phyloP scores from a whole-genome alignment of 2,329 filamentous ascomycete genomes.

The Cladophialophora bantiana region DNA sequence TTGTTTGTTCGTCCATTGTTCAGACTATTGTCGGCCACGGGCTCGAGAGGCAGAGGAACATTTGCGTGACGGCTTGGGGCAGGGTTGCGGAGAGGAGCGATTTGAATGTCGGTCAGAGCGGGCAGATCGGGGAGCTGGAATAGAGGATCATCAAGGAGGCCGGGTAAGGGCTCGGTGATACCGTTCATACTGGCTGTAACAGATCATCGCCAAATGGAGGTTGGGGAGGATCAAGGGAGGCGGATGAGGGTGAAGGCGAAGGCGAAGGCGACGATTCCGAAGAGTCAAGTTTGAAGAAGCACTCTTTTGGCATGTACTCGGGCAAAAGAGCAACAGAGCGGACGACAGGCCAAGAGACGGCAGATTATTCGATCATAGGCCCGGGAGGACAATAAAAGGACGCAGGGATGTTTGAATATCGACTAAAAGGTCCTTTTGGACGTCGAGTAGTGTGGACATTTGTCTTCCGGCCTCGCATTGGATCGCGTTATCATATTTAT shows the following conservation, averaged over 20 bases:
- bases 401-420: neutral
- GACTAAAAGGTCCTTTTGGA: neutral
- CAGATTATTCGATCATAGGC: too few relatives aligned
- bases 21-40: conserved; percentile 47
- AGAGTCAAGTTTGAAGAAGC: neutral
- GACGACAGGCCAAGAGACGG: neutral
- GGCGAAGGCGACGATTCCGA: conserved; percentile 6
- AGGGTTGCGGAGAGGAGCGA: conserved; percentile 57
- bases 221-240: neutral
- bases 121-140: conserved; percentile 51
- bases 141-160: conserved; percentile 51
- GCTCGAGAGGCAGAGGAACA: conserved; percentile 55
- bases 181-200: conserved; percentile 39
- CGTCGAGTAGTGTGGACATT: too few relatives aligned
- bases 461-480: too few relatives aligned
- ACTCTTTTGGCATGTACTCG: conserved; percentile 1
- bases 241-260: neutral
- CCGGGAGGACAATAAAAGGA: neutral
- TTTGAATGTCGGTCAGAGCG: conserved; percentile 52
- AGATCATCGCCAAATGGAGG: conserved; percentile 31
- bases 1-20: conserved; percentile 43
- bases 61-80: conserved; percentile 51
- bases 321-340: neutral
- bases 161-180: conserved; percentile 41
- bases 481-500: too few relatives aligned